A percentile compares a stretch with the other conserved stretches of the same genome.
Conservation (phyloP, 129 eudicot genomes). For the Pittosporum tobira region DNA sequence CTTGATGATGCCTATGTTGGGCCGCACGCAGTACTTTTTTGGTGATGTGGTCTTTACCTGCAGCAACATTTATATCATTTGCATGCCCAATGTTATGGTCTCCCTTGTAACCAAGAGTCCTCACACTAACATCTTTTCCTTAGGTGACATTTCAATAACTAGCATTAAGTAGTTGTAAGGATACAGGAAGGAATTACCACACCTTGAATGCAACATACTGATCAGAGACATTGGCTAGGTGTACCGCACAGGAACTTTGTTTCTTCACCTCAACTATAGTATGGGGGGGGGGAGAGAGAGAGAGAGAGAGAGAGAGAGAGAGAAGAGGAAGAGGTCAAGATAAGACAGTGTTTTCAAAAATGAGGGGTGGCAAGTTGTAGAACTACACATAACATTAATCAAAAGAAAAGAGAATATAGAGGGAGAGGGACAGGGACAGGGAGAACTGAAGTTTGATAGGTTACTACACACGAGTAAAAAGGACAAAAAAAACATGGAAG, state of each 20-base stretch:
- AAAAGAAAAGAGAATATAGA: not conserved
- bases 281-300: not conserved
- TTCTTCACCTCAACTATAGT: slow-evolving; percentile 67
- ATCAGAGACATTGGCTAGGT: slow-evolving; percentile 52
- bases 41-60: slow-evolving; percentile 87
- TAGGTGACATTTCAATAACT: not conserved
- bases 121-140: not conserved
- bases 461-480: too few species aligned
- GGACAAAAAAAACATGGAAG: too few species aligned
- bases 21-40: slow-evolving; percentile 67
- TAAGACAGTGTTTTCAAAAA: not conserved
- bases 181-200: slow-evolving; percentile 2
- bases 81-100: not conserved
- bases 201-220: slow-evolving; percentile 84
- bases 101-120: not conserved
- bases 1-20: slow-evolving; percentile 63
- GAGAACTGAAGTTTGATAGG: too few species aligned
- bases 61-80: slow-evolving; percentile 4
- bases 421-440: too few species aligned
- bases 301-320: too few species aligned
- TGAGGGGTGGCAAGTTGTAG: not conserved
- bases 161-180: not conserved
- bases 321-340: too few species aligned
- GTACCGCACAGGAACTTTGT: slow-evolving; percentile 65
- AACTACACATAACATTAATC: not conserved